Conservation (phyloP, 2,329 filamentous ascomycete genomes). For the Colletotrichum sp. region DNA sequence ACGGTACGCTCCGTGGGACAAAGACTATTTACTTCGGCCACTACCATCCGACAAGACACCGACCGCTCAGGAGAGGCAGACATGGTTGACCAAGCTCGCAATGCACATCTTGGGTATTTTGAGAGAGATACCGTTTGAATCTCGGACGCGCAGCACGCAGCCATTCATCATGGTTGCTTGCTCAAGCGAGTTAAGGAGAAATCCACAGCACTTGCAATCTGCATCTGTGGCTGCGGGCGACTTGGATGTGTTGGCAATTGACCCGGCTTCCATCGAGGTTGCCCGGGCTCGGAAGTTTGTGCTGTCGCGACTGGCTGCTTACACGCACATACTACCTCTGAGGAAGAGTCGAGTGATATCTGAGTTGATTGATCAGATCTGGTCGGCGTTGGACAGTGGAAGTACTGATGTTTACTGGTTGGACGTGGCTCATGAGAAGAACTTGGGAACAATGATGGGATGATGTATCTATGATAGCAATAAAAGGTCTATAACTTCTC, state of each 20-base stretch:
- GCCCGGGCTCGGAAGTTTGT: constrained; percentile 17
- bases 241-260: background rate
- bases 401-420: constrained; percentile 23
- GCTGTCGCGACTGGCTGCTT: constrained; percentile 10
- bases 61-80: constrained; percentile 7
- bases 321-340: constrained; percentile 19
- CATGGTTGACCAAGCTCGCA: constrained; percentile 23
- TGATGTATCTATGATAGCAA: background rate
- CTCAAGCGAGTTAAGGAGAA: constrained; percentile 19
- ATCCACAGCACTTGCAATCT: background rate
- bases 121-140: constrained; percentile 15
- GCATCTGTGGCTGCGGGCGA: rapidly evolving
- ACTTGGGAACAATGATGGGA: constrained; percentile 22
- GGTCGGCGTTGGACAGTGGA: constrained; percentile 20
- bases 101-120: constrained; percentile 21
- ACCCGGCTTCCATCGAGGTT: constrained; percentile 16
- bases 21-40: background rate
- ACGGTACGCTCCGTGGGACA: constrained; percentile 20
- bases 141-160: constrained; percentile 11
- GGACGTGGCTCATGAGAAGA: constrained; percentile 16
- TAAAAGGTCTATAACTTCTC: background rate
- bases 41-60: background rate
- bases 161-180: constrained; percentile 19
- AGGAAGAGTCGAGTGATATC: constrained; percentile 19
- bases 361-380: constrained; percentile 22